Evolutionary conservation across 2,329 filamentous ascomycete species (phyloP), one percentile per base, ranked within the genome.

Genomic region (Phyllosticta ampelicida): DNA sequence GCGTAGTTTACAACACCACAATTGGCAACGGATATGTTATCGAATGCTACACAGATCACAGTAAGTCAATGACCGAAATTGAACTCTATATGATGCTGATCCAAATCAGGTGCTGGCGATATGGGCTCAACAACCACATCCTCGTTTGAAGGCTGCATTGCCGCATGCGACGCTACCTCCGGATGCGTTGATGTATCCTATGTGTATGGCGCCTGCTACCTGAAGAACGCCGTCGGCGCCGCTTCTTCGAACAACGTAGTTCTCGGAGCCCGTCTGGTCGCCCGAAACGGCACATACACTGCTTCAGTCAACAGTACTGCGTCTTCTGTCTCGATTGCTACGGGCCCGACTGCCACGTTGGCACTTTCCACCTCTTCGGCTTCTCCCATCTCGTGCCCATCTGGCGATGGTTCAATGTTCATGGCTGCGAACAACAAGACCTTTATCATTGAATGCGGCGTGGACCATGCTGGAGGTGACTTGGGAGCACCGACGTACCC

Each of bases 21-120:
- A 54, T 49, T 10, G 28, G 20, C 9, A 54, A 23, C 1, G 30
- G 20, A 8, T 58, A 54, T 36, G n/a, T 51, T 9, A 55, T 66
- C n/a, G 59, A 66, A 48, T 66, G 64, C 60, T 55, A 53, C 23
- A 48, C 50, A 5, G 63, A 65, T 49, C 62, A 62, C 21, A 28
- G 49, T 56, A 48, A 56, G 55, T 29, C 21, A 2, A 13, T 36
- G 1, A 11, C 16, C 30, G 16, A 2, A 36, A 36, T 36, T 16
- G 30, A 16, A 13, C n/a, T 36, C 9, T 11, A 36, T 4, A 8
- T 18, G 48, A 50, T 28, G 60, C 56, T 29, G 62, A 65, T 48
- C 60, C 62, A 5, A 51, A 28, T 19, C 23, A 60, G 62, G 36
- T 54, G 61, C 51, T 51, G 61, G 13, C 52, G 63, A 51, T 55